A percentile compares a stretch with the other conserved stretches of the same genome.
Evolutionary conservation across 2,329 filamentous ascomycete species (phyloP).

Genomic region (Aureobasidium sp.): DNA sequence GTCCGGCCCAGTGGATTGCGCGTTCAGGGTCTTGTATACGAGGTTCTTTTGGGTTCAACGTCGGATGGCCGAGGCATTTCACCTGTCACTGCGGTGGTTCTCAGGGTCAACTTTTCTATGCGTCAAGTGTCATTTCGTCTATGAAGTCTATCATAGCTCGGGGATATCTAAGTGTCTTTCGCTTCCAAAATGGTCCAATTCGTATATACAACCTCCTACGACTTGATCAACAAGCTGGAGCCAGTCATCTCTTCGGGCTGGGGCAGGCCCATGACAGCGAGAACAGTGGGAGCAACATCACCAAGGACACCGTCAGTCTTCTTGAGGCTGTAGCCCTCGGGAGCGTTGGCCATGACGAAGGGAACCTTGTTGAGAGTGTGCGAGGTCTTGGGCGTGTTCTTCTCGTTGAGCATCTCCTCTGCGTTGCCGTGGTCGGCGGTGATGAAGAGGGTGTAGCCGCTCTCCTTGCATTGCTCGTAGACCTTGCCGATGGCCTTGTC

Average conservation of each 20-base stretch:
- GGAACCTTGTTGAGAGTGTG: slow-evolving; percentile 98
- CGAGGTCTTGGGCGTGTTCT: slow-evolving; percentile 94
- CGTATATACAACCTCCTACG: slow-evolving; percentile 29
- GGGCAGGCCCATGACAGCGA: slow-evolving; percentile 83
- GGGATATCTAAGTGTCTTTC: not conserved
- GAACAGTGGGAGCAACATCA: slow-evolving; percentile 90
- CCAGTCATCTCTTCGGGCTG: slow-evolving; percentile 93
- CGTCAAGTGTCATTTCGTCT: slow-evolving; percentile 11
- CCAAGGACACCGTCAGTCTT: slow-evolving; percentile 84
- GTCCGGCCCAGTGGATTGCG: not conserved
- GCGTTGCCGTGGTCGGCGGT: slow-evolving; percentile 95
- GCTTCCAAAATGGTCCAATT: not conserved
- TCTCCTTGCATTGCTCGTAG: slow-evolving; percentile 87
- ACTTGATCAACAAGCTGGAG: slow-evolving; percentile 72
- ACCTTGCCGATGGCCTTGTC: slow-evolving; percentile 92
- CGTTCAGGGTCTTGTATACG: not conserved
- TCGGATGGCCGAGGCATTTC: not conserved
- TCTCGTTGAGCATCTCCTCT: slow-evolving; percentile 96
- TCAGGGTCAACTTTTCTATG: not conserved
- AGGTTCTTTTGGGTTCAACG: not conserved
- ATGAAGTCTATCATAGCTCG: not conserved
- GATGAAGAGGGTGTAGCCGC: slow-evolving; percentile 89
- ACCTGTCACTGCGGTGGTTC: not conserved
- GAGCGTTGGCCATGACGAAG: slow-evolving; percentile 96
- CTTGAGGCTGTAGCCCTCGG: slow-evolving; percentile 78